phyloP scores from a whole-genome alignment of 331 rosid species.

The Malus hybrid region DNA sequence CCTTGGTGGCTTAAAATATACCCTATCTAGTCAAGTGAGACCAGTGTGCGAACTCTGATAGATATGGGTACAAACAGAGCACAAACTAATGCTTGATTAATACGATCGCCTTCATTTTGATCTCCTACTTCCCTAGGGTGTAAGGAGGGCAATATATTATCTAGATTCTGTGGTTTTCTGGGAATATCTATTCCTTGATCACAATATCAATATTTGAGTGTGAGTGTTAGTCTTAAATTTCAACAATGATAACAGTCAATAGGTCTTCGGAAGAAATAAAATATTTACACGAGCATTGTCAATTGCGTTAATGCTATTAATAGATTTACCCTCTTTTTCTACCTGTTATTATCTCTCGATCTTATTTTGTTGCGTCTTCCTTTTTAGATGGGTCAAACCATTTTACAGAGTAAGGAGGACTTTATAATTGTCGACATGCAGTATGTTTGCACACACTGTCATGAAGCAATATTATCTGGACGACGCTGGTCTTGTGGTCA shows the following conservation, averaged over 20 bases:
- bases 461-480: constrained; percentile 39
- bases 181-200: not conserved
- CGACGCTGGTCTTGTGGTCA: constrained; percentile 49
- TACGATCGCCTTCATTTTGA: not conserved
- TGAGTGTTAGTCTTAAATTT: not conserved
- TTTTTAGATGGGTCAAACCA: constrained; percentile 38
- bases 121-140: not conserved
- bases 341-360: not conserved
- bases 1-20: not conserved
- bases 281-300: no score
- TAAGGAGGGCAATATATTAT: not conserved
- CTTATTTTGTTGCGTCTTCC: constrained; percentile 1
- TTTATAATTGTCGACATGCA: constrained; percentile 50
- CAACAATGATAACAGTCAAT: not conserved
- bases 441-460: constrained; percentile 42
- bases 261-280: not conserved
- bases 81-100: not conserved
- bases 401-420: constrained; percentile 40
- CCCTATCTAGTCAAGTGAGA: not conserved
- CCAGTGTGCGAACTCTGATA: not conserved
- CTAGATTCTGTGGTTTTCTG: not conserved
- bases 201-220: not conserved
- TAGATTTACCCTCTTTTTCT: not conserved
- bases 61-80: not conserved
- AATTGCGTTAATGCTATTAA: not conserved